Conservation (phyloP, 2,329 filamentous ascomycete species). For the Didymella exigua region DNA sequence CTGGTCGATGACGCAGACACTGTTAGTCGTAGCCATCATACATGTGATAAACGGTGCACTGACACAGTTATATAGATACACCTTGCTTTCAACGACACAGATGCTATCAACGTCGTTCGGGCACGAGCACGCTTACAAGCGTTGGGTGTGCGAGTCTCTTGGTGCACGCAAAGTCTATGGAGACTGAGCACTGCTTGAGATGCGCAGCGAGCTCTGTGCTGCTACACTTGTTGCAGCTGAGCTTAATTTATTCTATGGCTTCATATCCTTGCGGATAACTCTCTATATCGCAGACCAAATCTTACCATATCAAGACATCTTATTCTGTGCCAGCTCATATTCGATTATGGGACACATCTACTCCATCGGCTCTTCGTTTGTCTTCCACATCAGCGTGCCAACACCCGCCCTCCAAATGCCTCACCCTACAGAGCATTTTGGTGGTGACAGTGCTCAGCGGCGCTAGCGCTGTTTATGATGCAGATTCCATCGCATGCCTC, state of each 20-base stretch:
- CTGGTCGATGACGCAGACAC: neutral
- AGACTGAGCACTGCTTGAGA: neutral
- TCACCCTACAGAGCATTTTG: neutral
- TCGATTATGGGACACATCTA: neutral
- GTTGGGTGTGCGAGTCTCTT: constrained; percentile 26
- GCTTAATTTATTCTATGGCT: neutral
- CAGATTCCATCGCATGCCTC: neutral
- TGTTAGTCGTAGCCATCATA: constrained; percentile 3
- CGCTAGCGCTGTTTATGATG: neutral
- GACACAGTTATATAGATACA: constrained; percentile 11
- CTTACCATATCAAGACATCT: neutral
- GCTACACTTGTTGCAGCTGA: neutral
- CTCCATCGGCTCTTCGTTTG: neutral
- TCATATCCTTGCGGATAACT: neutral
- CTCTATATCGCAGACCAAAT: neutral
- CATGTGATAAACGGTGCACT: neutral
- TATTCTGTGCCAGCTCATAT: neutral
- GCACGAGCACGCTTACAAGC: constrained; percentile 18
- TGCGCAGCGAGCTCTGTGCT: neutral
- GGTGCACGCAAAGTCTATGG: constrained; percentile 25
- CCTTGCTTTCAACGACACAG: neutral
- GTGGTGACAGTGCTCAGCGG: neutral
- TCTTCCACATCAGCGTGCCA: neutral
- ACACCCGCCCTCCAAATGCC: neutral
- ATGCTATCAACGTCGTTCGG: constrained; percentile 9